These are phyloP conservation scores for Fusarium irregulare DNA, from an alignment of 2,329 filamentous ascomycete genomes.

Conservation along the genomic window DNA sequence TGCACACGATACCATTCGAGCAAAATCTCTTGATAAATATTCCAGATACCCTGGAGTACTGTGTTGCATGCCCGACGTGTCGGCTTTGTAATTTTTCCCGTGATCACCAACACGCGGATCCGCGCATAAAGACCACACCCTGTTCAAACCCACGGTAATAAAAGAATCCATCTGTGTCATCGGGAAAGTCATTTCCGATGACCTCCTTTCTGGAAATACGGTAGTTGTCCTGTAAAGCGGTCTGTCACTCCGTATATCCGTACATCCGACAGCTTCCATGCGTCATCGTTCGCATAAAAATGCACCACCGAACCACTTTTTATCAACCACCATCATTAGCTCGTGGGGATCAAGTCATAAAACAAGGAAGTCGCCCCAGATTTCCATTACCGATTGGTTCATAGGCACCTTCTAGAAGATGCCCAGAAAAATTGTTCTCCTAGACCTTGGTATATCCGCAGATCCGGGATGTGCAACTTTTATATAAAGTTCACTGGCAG, in stretches of 20 bases:
- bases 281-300: background rate
- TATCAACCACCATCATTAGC: background rate
- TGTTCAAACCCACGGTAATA: background rate
- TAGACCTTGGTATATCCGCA: background rate
- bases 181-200: background rate
- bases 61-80: too few relatives aligned
- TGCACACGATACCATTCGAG: too few relatives aligned
- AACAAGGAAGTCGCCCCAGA: background rate
- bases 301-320: background rate
- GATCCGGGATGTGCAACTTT: rapidly evolving
- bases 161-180: background rate
- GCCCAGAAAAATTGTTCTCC: background rate
- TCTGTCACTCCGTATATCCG: background rate
- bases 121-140: background rate
- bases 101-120: background rate
- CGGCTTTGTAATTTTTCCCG: background rate
- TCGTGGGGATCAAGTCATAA: background rate
- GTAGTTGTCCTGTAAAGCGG: background rate
- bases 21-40: too few relatives aligned
- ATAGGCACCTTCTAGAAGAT: background rate
- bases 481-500: background rate
- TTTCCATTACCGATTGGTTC: background rate
- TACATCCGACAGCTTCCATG: background rate
- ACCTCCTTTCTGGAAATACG: background rate
- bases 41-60: too few relatives aligned